These are phyloP conservation scores for Solanum lycopersicoides DNA, from an alignment of 257 asterid genomes.

Conservation along the genomic window DNA sequence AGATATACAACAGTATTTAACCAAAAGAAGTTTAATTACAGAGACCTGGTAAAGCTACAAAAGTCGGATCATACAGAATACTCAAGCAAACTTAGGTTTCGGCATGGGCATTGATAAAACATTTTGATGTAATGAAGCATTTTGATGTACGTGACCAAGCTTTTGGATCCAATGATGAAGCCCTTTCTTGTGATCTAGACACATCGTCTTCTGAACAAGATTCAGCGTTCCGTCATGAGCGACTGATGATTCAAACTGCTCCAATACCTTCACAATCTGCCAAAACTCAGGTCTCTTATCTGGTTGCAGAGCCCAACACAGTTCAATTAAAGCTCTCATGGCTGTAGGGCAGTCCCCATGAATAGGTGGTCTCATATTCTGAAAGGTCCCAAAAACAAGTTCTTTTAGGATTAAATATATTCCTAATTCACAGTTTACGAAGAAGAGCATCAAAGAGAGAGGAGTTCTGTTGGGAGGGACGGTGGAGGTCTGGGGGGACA, in stretches of 20 bases:
- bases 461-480: background rate
- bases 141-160: conserved; percentile 29
- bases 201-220: conserved; percentile 24
- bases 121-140: background rate
- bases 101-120: conserved; percentile 20
- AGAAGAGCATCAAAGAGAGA: background rate
- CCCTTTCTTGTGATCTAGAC: conserved; percentile 58
- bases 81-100: conserved; percentile 49
- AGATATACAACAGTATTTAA: background rate
- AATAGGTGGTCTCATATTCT: conserved; percentile 64
- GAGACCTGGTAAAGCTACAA: conserved; percentile 20
- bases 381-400: conserved; percentile 8
- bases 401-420: background rate
- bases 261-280: conserved; percentile 82
- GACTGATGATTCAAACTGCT: conserved; percentile 55
- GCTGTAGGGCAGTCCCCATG: conserved; percentile 60
- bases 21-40: conserved; percentile 16
- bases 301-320: conserved; percentile 77
- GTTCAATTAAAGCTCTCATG: conserved; percentile 71
- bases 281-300: conserved; percentile 89
- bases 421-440: background rate
- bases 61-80: conserved; percentile 14
- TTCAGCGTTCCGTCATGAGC: conserved; percentile 52
- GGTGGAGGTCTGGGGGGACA: background rate
- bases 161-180: conserved; percentile 60